Conservation (phyloP, 805 yeast species). For the Saturnispora galanensis region DNA sequence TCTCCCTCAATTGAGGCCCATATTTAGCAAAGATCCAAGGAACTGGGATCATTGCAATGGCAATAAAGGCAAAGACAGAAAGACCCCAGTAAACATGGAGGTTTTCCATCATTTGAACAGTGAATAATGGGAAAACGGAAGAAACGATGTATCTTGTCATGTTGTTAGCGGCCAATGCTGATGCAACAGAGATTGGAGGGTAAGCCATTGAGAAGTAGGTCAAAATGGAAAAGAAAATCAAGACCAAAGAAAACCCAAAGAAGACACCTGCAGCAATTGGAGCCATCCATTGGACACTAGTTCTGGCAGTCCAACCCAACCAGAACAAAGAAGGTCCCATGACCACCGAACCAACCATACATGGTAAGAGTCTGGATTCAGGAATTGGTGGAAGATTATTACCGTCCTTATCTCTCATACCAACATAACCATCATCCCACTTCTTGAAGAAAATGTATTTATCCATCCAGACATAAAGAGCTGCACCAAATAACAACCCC, state of each 20-base stretch:
- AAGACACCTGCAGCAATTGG: conserved; percentile 72
- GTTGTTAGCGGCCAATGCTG: conserved; percentile 87
- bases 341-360: conserved; percentile 57
- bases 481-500: conserved; percentile 51
- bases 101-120: conserved; percentile 69
- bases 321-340: conserved; percentile 66
- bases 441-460: conserved; percentile 40
- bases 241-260: conserved; percentile 63
- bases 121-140: conserved; percentile 76
- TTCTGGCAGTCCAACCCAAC: conserved; percentile 70
- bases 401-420: conserved; percentile 48
- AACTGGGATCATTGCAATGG: conserved; percentile 62
- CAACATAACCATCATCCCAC: conserved; percentile 52
- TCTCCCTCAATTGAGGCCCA: conserved; percentile 48
- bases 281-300: conserved; percentile 61
- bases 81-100: conserved; percentile 76
- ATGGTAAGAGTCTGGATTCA: conserved; percentile 48
- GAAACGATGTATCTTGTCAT: conserved; percentile 66
- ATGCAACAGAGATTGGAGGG: conserved; percentile 70
- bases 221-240: conserved; percentile 61
- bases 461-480: conserved; percentile 41
- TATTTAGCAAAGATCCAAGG: conserved; percentile 58
- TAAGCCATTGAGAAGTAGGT: conserved; percentile 61
- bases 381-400: conserved; percentile 46
- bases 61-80: conserved; percentile 53